A percentile compares a stretch with the other conserved stretches of the same genome.
Evolutionary conservation across 495 filamentous ascomycete species (phyloP).

Genomic region (Alectoria sarmentosa): DNA sequence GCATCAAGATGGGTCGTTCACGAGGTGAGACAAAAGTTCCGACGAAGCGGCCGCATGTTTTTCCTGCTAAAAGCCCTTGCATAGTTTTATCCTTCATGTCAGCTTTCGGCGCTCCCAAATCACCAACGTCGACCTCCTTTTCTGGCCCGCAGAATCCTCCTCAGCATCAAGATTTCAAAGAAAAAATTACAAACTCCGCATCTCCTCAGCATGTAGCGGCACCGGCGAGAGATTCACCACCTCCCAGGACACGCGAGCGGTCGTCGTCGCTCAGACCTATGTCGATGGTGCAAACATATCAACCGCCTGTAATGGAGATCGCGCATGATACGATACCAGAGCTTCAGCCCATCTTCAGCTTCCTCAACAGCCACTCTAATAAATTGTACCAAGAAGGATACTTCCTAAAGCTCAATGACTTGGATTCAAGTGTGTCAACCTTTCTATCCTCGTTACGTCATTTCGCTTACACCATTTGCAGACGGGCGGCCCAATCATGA

Average conservation of each 20-base stretch:
- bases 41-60: not conserved
- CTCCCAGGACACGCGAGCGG: constrained; percentile 31
- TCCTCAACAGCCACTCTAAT: constrained; percentile 89
- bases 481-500: constrained; percentile 81
- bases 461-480: constrained; percentile 33
- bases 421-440: constrained; percentile 68
- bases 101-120: constrained; percentile 41
- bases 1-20: constrained; percentile 18
- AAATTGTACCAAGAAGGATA: constrained; percentile 98
- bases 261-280: constrained; percentile 45
- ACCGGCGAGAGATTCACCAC: constrained; percentile 31
- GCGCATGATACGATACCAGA: constrained; percentile 81
- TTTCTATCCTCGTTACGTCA: constrained; percentile 13
- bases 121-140: constrained; percentile 31
- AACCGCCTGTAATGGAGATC: constrained; percentile 82
- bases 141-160: constrained; percentile 23
- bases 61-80: constrained; percentile 21
- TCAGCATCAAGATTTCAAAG: constrained; percentile 18
- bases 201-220: constrained; percentile 25
- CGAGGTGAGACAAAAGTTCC: constrained; percentile 16
- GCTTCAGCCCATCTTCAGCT: constrained; percentile 87
- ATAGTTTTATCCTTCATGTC: constrained; percentile 60
- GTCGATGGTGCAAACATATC: constrained; percentile 69
- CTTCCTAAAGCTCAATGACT: constrained; percentile 90
- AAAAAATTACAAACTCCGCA: constrained; percentile 20